phyloP scores from a whole-genome alignment of 495 filamentous ascomycete species.

The Penicillium bovifimosum region DNA sequence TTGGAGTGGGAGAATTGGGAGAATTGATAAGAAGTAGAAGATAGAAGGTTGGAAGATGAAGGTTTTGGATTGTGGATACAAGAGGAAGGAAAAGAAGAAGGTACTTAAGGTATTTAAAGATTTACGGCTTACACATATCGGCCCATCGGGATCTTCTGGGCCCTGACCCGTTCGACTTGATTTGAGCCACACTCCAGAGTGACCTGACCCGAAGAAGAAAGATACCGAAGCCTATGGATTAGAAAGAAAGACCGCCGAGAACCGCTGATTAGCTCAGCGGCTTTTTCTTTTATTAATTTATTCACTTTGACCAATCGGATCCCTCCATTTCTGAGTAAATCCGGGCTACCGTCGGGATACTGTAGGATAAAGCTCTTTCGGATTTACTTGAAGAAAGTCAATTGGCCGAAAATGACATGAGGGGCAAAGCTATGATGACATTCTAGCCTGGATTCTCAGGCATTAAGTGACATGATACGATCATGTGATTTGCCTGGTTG shows the following conservation, averaged over 20 bases:
- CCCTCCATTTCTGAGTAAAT: neutral
- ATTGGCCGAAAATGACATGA: neutral
- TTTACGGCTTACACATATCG: slow-evolving; percentile 29
- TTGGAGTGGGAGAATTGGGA: neutral
- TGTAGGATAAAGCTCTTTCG: neutral
- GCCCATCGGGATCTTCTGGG: slow-evolving; percentile 22
- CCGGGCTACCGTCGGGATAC: neutral
- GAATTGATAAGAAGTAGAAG: neutral
- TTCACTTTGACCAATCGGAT: neutral
- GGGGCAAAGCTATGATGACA: neutral
- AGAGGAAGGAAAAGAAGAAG: slow-evolving; percentile 11
- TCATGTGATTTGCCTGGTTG: neutral
- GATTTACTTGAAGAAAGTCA: neutral
- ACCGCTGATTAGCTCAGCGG: slow-evolving; percentile 2
- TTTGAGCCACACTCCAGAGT: slow-evolving; percentile 5
- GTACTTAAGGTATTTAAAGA: slow-evolving; percentile 6
- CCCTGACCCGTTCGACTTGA: no score
- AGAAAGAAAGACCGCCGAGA: slow-evolving; percentile 40
- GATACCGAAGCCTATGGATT: slow-evolving; percentile 44
- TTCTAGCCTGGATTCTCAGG: neutral
- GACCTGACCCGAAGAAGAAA: slow-evolving; percentile 40
- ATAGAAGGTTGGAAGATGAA: no score
- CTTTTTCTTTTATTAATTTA: neutral
- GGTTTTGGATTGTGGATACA: slow-evolving; percentile 5
- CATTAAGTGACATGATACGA: neutral